These are phyloP conservation scores for Rhodomyrtus tomentosa DNA, from an alignment of 345 rosid genomes.

Conservation along the genomic window DNA sequence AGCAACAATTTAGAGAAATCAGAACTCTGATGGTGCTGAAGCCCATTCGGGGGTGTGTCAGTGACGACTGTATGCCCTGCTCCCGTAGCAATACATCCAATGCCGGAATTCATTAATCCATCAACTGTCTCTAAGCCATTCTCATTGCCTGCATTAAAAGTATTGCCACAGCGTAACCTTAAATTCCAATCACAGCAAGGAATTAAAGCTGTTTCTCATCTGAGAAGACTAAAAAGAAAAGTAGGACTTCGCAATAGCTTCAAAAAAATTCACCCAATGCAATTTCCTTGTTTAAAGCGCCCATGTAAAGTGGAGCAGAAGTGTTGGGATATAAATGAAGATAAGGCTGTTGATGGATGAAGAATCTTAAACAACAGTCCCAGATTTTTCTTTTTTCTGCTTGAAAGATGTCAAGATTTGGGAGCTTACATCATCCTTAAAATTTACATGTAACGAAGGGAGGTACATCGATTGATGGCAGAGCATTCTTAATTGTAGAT, in stretches of 20 bases:
- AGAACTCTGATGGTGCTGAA: slow-evolving; percentile 18
- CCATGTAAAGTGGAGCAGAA: not conserved
- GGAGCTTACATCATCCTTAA: not conserved
- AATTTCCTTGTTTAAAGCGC: not conserved
- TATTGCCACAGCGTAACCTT: not conserved
- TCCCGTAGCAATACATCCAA: slow-evolving; percentile 1
- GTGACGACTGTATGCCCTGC: slow-evolving; percentile 1
- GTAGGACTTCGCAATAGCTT: not conserved
- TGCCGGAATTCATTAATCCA: not conserved
- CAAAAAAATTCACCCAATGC: not conserved
- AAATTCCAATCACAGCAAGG: not conserved
- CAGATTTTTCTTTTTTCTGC: not conserved
- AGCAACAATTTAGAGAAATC: slow-evolving; percentile 5
- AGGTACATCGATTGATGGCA: not conserved
- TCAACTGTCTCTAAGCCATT: slow-evolving; percentile 11
- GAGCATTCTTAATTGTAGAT: not conserved
- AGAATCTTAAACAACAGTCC: not conserved
- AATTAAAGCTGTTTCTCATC: not conserved
- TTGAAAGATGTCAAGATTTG: not conserved
- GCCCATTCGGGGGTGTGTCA: slow-evolving; percentile 4
- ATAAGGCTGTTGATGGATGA: not conserved
- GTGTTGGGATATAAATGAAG: not conserved
- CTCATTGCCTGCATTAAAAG: slow-evolving; percentile 8
- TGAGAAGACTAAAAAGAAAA: not conserved
- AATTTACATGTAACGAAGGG: not conserved